Evolutionary conservation across 306 rosid species (phyloP).

Genomic region (Trifolium pratense): DNA sequence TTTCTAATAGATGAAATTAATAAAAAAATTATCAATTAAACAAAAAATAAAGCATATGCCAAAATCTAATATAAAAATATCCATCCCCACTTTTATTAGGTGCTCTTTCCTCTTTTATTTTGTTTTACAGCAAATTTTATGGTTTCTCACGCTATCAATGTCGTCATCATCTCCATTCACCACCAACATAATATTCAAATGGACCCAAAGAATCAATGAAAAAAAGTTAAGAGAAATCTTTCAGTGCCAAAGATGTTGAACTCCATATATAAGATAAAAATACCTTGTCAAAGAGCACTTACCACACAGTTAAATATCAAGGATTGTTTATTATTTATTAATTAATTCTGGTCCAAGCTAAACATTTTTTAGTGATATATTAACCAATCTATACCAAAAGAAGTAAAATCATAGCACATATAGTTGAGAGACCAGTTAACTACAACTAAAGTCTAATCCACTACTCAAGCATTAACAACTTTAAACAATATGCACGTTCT

Average conservation of each 20-base stretch:
- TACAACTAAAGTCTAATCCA: conserved; percentile 40
- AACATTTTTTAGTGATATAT: conserved; percentile 38
- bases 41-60: neutral
- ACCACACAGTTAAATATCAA: conserved; percentile 29
- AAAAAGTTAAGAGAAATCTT: conserved; percentile 35
- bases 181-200: conserved; percentile 45
- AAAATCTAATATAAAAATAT: conserved; percentile 9
- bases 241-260: conserved; percentile 40
- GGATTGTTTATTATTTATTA: conserved; percentile 28
- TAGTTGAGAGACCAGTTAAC: conserved; percentile 25
- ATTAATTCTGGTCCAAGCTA: conserved; percentile 31
- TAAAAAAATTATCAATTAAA: too few species aligned
- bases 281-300: conserved; percentile 59
- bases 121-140: conserved; percentile 35
- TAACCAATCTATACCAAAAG: conserved; percentile 42
- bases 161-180: conserved; percentile 41
- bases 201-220: conserved; percentile 49
- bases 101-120: conserved; percentile 17
- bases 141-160: conserved; percentile 58
- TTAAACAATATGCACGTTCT: conserved; percentile 34
- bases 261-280: conserved; percentile 38
- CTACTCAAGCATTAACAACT: conserved; percentile 44
- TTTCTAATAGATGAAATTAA: neutral
- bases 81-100: conserved; percentile 39
- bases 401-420: conserved; percentile 34